These are phyloP conservation scores for Leucoagaricus sp. DNA, from an alignment of 1,284 basidiomycete genomes.

Conservation along the genomic window DNA sequence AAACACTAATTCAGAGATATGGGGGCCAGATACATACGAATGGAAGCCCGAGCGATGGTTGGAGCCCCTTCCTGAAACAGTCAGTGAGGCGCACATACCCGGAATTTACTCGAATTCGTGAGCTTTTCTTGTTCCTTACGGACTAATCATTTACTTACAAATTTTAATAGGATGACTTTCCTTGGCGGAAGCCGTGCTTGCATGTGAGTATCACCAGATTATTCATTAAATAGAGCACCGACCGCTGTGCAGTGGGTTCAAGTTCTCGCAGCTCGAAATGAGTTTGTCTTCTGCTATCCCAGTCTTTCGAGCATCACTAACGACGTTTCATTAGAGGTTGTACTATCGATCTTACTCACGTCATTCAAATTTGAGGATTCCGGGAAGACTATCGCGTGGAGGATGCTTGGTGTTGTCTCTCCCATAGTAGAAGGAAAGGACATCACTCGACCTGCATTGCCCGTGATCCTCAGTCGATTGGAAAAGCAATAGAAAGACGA, in stretches of 20 bases:
- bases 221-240: neutral
- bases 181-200: conserved; percentile 19
- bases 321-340: conserved; percentile 16
- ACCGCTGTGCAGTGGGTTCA: conserved; percentile 19
- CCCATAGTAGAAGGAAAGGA: conserved; percentile 5
- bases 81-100: conserved; percentile 15
- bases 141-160: neutral
- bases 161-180: conserved; percentile 17
- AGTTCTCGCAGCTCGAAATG: conserved; percentile 24
- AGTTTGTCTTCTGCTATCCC: conserved; percentile 13
- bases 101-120: conserved; percentile 18
- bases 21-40: conserved; percentile 17
- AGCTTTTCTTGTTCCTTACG: neutral
- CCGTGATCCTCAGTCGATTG: neutral
- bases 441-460: neutral
- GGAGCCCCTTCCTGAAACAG: conserved; percentile 10
- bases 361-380: conserved; percentile 17
- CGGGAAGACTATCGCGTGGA: conserved; percentile 1
- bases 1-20: conserved; percentile 16
- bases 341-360: conserved; percentile 18
- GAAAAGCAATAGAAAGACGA: neutral
- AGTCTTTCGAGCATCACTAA: neutral
- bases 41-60: conserved; percentile 20
- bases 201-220: conserved; percentile 9
- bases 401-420: neutral